These are phyloP conservation scores for Ceriops tagal DNA, from an alignment of 345 rosid species.

Conservation along the genomic window DNA sequence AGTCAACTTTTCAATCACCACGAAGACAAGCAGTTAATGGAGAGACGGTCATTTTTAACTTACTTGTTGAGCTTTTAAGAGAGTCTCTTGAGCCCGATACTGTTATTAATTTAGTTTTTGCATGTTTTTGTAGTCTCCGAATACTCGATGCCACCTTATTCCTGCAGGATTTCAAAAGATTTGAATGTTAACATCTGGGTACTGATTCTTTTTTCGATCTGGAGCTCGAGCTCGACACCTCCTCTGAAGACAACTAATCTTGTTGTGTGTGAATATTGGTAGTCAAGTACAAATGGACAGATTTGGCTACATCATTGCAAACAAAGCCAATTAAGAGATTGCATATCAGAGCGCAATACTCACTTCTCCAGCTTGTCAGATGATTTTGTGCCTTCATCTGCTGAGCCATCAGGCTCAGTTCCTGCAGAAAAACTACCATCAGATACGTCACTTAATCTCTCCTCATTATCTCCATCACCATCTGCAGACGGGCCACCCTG, in stretches of 20 bases:
- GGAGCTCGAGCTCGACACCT: no score
- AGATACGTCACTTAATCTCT: constrained; percentile 39
- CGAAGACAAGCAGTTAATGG: not conserved
- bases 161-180: constrained; percentile 19
- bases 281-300: not conserved
- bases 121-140: constrained; percentile 34
- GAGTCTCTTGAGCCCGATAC: constrained; percentile 15
- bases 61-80: constrained; percentile 39
- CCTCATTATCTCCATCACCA: constrained; percentile 38
- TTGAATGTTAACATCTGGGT: not conserved
- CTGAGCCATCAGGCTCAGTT: constrained; percentile 40
- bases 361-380: constrained; percentile 42
- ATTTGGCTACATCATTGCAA: no score
- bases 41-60: constrained; percentile 7
- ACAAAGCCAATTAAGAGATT: no score
- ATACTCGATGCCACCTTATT: constrained; percentile 17
- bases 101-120: constrained; percentile 21
- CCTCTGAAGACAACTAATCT: not conserved
- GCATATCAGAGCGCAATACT: constrained; percentile 6
- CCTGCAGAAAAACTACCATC: constrained; percentile 43
- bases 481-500: constrained; percentile 8
- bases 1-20: not conserved
- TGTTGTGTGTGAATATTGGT: not conserved
- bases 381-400: constrained; percentile 30
- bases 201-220: not conserved